These are phyloP conservation scores for Candida smagusa DNA, from an alignment of 1,139 yeast genomes.

Conservation along the genomic window DNA sequence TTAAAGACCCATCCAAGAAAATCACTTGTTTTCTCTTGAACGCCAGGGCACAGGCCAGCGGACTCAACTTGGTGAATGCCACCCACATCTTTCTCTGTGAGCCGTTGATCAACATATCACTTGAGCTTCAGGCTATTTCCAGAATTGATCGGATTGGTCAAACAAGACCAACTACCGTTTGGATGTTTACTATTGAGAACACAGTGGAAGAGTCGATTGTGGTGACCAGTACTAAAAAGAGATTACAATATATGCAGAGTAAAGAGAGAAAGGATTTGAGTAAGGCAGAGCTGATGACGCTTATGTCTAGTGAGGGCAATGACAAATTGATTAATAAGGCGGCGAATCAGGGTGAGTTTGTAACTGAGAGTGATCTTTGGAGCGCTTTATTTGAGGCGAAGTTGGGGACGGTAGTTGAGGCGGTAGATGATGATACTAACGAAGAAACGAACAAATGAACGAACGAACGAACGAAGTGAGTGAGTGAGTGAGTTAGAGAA, in stretches of 20 bases:
- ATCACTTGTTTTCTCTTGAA: conserved; percentile 83
- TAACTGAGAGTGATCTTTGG: conserved; percentile 56
- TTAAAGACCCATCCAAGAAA: conserved; percentile 54
- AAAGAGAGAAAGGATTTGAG: conserved; percentile 5
- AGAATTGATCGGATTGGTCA: conserved; percentile 94
- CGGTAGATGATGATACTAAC: neutral
- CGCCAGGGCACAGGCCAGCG: conserved; percentile 86
- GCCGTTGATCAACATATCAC: conserved; percentile 83
- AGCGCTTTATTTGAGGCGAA: conserved; percentile 50
- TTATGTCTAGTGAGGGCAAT: conserved; percentile 38
- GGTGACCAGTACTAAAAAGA: conserved; percentile 49
- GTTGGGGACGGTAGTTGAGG: neutral
- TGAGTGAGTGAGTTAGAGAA: no score
- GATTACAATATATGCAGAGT: conserved; percentile 36
- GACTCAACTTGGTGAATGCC: conserved; percentile 86
- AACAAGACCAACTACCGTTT: conserved; percentile 70
- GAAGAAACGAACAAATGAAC: no score
- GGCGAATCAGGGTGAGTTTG: conserved; percentile 52
- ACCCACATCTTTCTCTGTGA: conserved; percentile 87
- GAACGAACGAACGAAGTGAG: no score
- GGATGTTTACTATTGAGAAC: conserved; percentile 83
- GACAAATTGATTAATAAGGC: conserved; percentile 40
- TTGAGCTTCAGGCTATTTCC: conserved; percentile 88
- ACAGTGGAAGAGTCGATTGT: conserved; percentile 91
- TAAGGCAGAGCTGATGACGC: conserved; percentile 35